Evolutionary conservation across 805 yeast species (phyloP), one percentile per base, ranked within the genome.

Genomic region (Ogataea glucozyma): DNA sequence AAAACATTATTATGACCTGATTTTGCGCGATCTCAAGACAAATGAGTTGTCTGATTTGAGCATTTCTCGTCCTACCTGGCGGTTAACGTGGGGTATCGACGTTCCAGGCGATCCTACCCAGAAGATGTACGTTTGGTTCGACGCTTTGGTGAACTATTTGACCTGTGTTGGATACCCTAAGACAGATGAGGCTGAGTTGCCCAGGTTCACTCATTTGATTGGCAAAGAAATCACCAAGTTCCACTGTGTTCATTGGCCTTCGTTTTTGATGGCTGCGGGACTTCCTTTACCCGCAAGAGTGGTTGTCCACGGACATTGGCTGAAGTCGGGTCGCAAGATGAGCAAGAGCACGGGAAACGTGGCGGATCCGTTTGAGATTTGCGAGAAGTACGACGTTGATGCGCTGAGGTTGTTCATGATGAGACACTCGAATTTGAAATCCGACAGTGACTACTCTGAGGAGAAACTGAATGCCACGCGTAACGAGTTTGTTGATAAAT

Each of bases 231-330:
- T 93, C 38, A 72, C 79, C 33, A 72, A 88, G 51, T 93, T 93
- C 62, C 99, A 93, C 57, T 81, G 95, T 51, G 75, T 90, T 11
- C 89, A 88, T 57, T 93, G 99, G 99, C 98, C 98, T 0, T 81
- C 88, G 1, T 83, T 93, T 45, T 67, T 93, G 44, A 67, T 90
- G 75, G 97, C 97, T 0, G 93, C 95, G 0, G 84, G 74, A 0
- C 57, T 86, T 1, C 77, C 76, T 4, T 56, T 84, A 5, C 98
- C 98, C 0, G 66, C 73, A 31, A 83, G 81, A 44, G 76, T 93
- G 3, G 73, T 89, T 5, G 96, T 93, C 2, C 99, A 93, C 67
- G 83, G 95, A 5, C 99, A 93, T 62, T 93, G 98, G 98, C 70
- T 90, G 17, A 77, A 85, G 62, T 84, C 81, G 24, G 98, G 98